Evolutionary conservation across 352 stramenopile genomes (phyloP).

Genomic region (Pythium folliculosum): DNA sequence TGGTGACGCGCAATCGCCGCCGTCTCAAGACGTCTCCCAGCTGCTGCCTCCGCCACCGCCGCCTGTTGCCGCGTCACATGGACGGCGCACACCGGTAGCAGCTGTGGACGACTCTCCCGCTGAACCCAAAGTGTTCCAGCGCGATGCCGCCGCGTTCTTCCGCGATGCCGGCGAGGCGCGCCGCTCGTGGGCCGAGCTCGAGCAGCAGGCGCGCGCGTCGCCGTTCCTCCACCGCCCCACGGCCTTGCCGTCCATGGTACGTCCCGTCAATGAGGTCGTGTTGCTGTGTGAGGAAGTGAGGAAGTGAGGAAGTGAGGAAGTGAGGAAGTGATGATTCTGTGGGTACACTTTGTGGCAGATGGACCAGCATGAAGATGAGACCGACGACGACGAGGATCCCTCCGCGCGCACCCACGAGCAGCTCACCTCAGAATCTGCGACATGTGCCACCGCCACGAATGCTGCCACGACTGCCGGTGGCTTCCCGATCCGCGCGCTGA

Average conservation of each 20-base stretch:
- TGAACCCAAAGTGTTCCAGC: conserved; percentile 19
- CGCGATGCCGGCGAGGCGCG: conserved; percentile 41
- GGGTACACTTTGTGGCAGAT: conserved; percentile 1
- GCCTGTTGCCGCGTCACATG: not conserved
- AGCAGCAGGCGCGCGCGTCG: conserved; percentile 50
- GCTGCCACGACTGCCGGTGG: not conserved
- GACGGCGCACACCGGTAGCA: not conserved
- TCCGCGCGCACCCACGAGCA: no score
- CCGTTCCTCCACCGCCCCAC: conserved; percentile 49
- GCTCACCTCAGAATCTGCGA: conserved; percentile 8
- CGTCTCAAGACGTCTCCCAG: not conserved
- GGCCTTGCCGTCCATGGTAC: conserved; percentile 54
- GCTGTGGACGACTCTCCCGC: not conserved
- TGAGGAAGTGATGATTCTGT: not conserved
- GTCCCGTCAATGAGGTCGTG: not conserved
- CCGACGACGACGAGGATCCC: conserved; percentile 11
- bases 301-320: not conserved
- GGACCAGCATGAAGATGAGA: conserved; percentile 10
- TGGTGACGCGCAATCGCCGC: not conserved
- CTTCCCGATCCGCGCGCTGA: conserved; percentile 44
- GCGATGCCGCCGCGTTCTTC: conserved; percentile 37
- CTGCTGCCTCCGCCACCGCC: not conserved
- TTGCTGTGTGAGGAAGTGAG: not conserved
- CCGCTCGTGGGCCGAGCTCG: conserved; percentile 63
- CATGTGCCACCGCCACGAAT: conserved; percentile 3